Evolutionary conservation across 2,329 filamentous ascomycete species (phyloP), one percentile per base, ranked within the genome.

Genomic region (Aureobasidium leucospermi): DNA sequence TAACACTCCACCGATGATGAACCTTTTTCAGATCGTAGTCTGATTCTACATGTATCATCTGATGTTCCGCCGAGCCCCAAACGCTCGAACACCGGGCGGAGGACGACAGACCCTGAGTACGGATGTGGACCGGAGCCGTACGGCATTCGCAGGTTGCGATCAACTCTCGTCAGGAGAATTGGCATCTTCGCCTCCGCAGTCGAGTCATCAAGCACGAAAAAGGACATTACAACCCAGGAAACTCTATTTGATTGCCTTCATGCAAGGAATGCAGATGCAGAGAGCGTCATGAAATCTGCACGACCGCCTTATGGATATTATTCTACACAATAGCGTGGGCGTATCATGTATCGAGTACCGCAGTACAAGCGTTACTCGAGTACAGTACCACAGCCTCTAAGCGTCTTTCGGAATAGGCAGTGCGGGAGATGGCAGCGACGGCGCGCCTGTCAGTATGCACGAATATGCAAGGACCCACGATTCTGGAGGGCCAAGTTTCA

Each of bases 401-500:
- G 52, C 52, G 52, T 32, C 31, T 56, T 56, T 56, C 1, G 52
- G 41, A 46, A 56, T 56, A 56, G 52, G 52, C 52, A 11, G 11
- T 34, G 53, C 53, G 53, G 53, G 53, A 58, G 43, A 41, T 58
- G 43, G 53, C 34, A 58, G 42, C 15, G 53, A 58, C 53, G 53
- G 53, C 53, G 53, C 43, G 42, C 43, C 43, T 47, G 42, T 41
- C 42, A 48, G n/a, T 16, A 56, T 56, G 29, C 52, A 56, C 23
- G 29, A 28, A 43, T 29, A 58, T 58, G 53, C 53, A 58, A 58
- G 53, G 53, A 34, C 42, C 53, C 53, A 47, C 8, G 53, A 48
- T 11, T 47, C 15, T 16, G 19, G 42, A 31, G 29, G 16, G 32
- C 15, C 23, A 32, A 29, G 49, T 42, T 32, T 31, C 15, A 56